Base-by-base conservation (phyloP, 306 rosid species). In the Pterocarpus macrocarpus region DNA sequence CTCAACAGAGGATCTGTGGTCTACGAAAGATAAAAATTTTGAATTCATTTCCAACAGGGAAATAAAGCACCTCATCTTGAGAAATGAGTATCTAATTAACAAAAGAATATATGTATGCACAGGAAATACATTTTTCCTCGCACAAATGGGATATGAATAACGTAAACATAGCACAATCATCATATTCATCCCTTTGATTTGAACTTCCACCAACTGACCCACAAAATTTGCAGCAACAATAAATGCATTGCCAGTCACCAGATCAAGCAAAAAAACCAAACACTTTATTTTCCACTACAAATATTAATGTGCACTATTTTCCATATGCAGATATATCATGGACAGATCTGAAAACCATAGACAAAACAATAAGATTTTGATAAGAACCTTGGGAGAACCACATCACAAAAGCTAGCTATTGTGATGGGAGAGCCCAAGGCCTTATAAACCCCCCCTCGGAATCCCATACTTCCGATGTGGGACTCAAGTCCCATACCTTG, bases 181-280 rank as follows among this genome's bases (percentile, higher is more conserved):
- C 90, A 71, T 17, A 0, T 17, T 34, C 85, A 13, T 83, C 86
- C 63, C 71, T 81, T 80, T 80, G 84, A 41, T 81, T 41, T 68
- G 85, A 81, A 67, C 83, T 80, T 41, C 74, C 81, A 32, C 75
- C 77, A 75, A 87, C 90, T 78, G 64, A 75, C 69, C 97, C 92
- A 86, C 99, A 95, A 83, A 88, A 89, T 86, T 92, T 95, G 96
- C 99, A 93, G 76, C 96, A 88, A 71, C 98, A 95, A 77, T 90
- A 95, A 74, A 90, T 75, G 83, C 99, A 95, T 84, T 88, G 92
- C 99, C 99, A 93, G 72, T 90, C 91, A 76, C 98, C 99, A 53
- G 92, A 87, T 75, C 88, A 81, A 75, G 80, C 77, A 77, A 71
- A 22, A 76, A 76, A 77, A 55, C 80, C 63, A 39, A 15, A 75